These are phyloP conservation scores for Crithidia thermophila DNA, from an alignment of 208 protist genomes.

Conservation along the genomic window DNA sequence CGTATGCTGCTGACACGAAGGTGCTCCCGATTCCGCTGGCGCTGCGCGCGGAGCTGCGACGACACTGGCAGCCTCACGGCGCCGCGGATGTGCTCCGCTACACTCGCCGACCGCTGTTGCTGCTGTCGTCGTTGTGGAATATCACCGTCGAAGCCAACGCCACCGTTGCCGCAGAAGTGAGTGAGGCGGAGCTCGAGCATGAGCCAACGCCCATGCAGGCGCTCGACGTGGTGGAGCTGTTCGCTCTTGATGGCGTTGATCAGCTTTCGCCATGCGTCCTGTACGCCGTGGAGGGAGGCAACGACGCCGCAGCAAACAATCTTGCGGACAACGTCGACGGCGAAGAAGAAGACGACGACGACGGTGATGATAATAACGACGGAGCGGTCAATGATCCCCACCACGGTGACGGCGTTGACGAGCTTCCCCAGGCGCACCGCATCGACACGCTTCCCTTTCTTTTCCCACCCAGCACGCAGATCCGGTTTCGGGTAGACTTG, in stretches of 20 bases:
- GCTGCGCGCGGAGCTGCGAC: neutral
- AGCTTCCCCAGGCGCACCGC: no score
- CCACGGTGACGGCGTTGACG: neutral
- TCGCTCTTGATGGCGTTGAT: neutral
- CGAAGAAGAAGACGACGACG: no score
- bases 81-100: neutral
- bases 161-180: neutral
- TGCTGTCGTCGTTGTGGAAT: neutral
- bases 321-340: no score
- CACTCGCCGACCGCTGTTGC: neutral
- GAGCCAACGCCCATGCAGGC: no score
- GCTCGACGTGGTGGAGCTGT: neutral
- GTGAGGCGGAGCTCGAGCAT: no score
- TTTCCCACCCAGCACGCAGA: neutral
- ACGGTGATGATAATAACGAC: no score
- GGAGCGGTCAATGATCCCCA: no score
- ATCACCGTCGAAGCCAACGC: neutral
- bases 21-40: neutral
- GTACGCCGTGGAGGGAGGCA: neutral
- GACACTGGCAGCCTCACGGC: neutral
- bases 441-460: neutral
- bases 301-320: neutral
- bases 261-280: neutral
- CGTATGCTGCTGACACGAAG: neutral
- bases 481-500: slow-evolving; percentile 1